Conservation (phyloP, 495 filamentous ascomycete genomes). For the Mytilinidion resinicola region DNA sequence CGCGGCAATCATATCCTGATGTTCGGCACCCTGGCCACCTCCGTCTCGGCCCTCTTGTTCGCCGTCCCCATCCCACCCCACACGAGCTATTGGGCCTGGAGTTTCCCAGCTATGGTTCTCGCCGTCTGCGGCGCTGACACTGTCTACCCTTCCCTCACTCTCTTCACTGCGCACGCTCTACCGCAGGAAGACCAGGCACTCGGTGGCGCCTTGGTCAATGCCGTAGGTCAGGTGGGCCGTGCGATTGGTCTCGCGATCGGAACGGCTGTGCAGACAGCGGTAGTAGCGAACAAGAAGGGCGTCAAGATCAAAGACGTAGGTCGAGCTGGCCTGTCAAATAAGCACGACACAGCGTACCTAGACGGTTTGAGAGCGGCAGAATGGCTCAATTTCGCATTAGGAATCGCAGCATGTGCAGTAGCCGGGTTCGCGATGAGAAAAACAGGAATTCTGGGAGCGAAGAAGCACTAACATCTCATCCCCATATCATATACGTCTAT, state of each 20-base stretch:
- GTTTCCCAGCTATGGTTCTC: slow-evolving; percentile 52
- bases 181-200: slow-evolving; percentile 56
- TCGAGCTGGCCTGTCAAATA: no score
- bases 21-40: slow-evolving; percentile 45
- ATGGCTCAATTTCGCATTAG: neutral
- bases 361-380: neutral
- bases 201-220: slow-evolving; percentile 55
- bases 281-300: slow-evolving; percentile 38
- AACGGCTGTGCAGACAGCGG: slow-evolving; percentile 51
- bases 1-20: slow-evolving; percentile 49
- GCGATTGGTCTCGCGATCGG: slow-evolving; percentile 53
- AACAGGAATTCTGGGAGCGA: neutral
- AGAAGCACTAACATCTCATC: neutral
- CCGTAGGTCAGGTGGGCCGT: slow-evolving; percentile 52
- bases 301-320: slow-evolving; percentile 38
- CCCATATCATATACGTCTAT: neutral
- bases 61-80: slow-evolving; percentile 48
- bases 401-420: neutral
- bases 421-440: neutral
- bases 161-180: slow-evolving; percentile 53
- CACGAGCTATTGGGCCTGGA: slow-evolving; percentile 55
- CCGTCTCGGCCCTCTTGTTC: slow-evolving; percentile 49
- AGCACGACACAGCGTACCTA: no score
- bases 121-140: slow-evolving; percentile 55
- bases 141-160: slow-evolving; percentile 50